Evolutionary conservation across 2,329 filamentous ascomycete species (phyloP).

Genomic region (Neofusicoccum cordaticola): DNA sequence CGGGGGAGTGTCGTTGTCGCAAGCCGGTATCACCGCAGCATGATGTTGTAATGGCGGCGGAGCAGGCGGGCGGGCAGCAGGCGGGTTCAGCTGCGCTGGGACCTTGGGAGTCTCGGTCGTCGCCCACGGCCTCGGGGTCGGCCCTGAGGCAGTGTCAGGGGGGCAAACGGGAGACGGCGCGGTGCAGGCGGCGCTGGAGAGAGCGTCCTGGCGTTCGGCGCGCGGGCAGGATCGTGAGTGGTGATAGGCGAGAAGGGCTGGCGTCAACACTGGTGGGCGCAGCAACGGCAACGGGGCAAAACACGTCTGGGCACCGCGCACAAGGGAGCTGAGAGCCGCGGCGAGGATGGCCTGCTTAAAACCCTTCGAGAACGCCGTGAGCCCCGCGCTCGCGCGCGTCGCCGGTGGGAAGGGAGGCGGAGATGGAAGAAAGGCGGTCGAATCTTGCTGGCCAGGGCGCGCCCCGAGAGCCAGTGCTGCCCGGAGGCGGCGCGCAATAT

Average conservation of each 20-base stretch:
- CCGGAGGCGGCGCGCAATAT: not conserved
- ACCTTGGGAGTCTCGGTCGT: not conserved
- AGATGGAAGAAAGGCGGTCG: slow-evolving; percentile 5
- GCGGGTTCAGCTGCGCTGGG: slow-evolving; percentile 1
- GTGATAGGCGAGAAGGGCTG: slow-evolving; percentile 5
- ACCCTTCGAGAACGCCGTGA: not conserved
- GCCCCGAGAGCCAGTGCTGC: slow-evolving; percentile 3
- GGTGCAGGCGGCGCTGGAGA: not conserved
- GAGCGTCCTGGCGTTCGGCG: not conserved
- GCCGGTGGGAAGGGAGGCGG: not conserved
- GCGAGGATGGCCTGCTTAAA: slow-evolving; percentile 2
- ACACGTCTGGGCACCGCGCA: not conserved
- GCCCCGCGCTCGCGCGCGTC: slow-evolving; percentile 2
- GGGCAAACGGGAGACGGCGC: slow-evolving; percentile 1
- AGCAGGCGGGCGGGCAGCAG: not conserved
- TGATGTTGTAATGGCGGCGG: slow-evolving; percentile 13
- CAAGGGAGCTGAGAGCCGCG: not conserved
- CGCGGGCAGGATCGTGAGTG: slow-evolving; percentile 10
- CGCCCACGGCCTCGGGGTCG: not conserved
- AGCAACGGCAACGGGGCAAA: not conserved
- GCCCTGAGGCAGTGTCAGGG: slow-evolving; percentile 1
- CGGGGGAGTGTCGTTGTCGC: slow-evolving; percentile 7
- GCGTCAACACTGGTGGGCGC: slow-evolving; percentile 8
- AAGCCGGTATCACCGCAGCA: slow-evolving; percentile 15
- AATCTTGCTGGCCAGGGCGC: not conserved